Evolutionary conservation across 805 yeast species (phyloP), one percentile per base, ranked within the genome.

Genomic region (Limtongozyma cylindracea): DNA sequence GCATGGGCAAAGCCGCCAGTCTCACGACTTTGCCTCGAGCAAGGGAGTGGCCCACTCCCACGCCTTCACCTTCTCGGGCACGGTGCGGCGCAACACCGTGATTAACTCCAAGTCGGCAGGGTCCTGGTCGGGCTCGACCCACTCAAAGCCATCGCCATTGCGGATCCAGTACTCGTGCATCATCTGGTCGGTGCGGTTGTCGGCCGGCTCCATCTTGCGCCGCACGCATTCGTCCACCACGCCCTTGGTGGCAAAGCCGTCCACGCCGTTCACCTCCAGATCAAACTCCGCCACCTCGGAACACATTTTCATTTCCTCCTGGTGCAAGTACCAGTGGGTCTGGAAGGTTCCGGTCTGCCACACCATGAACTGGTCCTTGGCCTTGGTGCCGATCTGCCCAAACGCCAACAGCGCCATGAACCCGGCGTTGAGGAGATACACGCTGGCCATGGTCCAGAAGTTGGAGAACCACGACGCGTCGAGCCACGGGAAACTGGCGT

Each of bases 121-220:
- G 36, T 77, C 92, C 35, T 71, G 72, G 37, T 76, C 92, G 1
- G 91, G 91, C 36, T 76, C 92, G 8, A 61, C 69, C 92, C 92
- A 76, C 27, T 69, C 74, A 36, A 73, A 76, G 9, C 78, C 80
- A 24, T 70, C 82, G 15, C 92, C 92, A 6, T 77, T 74, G 19
- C 71, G 56, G 37, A 74, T 63, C 92, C 92, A 76, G 44, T 74
- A 76, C 32, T 78, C 91, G 35, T 74, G 72, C 31, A 76, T 33
- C 48, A 64, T 53, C 21, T 61, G 37, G 27, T 76, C 91, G 5
- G 7, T 4, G 12, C 11, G 4, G 16, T 28, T 32, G 24, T 54
- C 61, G 21, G 41, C 49, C 9, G 45, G 39, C 20, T 46, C 47
- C 21, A 52, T 32, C 19, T 49, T 37, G 23, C 58, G 37, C 23